Conservation (phyloP, 106 monocot species). For the Platanthera zijinensis region DNA sequence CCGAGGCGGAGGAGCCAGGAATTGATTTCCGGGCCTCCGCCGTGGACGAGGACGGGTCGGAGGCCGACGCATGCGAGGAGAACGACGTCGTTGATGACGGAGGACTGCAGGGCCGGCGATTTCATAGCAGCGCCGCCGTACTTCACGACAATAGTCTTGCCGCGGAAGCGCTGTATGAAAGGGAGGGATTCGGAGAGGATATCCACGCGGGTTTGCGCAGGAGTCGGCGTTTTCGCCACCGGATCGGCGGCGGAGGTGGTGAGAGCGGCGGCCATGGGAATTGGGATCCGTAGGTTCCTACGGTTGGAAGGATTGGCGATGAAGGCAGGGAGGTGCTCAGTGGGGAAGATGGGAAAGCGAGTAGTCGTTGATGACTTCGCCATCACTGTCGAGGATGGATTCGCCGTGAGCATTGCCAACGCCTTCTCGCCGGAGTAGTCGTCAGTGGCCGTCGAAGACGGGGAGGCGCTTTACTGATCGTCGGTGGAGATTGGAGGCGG, state of each 20-base stretch:
- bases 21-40: constrained; percentile 93
- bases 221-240: background rate
- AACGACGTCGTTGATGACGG: constrained; percentile 78
- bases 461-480: no score
- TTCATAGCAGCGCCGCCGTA: constrained; percentile 96
- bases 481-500: no score
- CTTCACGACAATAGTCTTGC: constrained; percentile 93
- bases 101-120: constrained; percentile 46
- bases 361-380: constrained; percentile 1
- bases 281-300: background rate
- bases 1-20: constrained; percentile 56
- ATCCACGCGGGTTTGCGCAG: constrained; percentile 62
- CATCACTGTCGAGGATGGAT: no score
- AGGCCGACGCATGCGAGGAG: constrained; percentile 87
- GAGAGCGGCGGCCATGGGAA: background rate
- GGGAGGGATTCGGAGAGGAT: constrained; percentile 89
- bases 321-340: constrained; percentile 9
- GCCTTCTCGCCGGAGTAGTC: no score
- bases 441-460: no score
- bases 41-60: constrained; percentile 82
- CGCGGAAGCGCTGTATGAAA: constrained; percentile 83
- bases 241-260: background rate
- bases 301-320: constrained; percentile 1
- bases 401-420: no score
- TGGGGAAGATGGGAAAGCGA: background rate